These are phyloP conservation scores for Entophlyctis helioformis DNA, from an alignment of 192 early-diverging fungal species.

Conservation along the genomic window DNA sequence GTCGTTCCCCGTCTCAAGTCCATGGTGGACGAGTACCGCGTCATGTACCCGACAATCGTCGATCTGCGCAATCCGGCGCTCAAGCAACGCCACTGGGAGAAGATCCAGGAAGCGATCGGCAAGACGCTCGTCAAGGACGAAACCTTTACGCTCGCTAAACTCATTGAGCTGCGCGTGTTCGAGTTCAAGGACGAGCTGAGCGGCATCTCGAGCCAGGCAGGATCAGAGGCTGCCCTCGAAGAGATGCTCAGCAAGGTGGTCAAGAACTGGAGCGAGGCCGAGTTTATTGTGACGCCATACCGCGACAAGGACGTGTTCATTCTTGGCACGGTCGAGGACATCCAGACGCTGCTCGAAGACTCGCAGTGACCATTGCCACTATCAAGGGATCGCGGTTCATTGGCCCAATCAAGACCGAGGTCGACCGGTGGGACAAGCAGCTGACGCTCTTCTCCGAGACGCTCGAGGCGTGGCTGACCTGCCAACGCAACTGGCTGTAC, in stretches of 20 bases:
- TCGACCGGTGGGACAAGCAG: constrained; percentile 47
- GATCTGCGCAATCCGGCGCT: constrained; percentile 52
- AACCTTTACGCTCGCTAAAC: constrained; percentile 34
- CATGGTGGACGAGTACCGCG: constrained; percentile 41
- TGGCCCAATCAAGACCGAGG: constrained; percentile 47
- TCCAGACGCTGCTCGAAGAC: constrained; percentile 47
- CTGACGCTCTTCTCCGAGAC: constrained; percentile 45
- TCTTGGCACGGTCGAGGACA: constrained; percentile 45
- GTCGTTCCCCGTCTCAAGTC: constrained; percentile 46
- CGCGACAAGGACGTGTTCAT: constrained; percentile 56
- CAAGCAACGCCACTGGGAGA: constrained; percentile 48
- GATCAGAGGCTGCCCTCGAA: constrained; percentile 44
- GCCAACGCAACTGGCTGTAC: constrained; percentile 51
- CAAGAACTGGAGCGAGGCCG: constrained; percentile 43
- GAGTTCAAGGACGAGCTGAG: constrained; percentile 51
- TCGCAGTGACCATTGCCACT: constrained; percentile 47
- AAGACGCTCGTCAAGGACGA: constrained; percentile 38
- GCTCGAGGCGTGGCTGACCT: constrained; percentile 42
- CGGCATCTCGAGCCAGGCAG: constrained; percentile 40
- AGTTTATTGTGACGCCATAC: constrained; percentile 39
- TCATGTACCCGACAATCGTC: constrained; percentile 44
- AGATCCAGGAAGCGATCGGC: constrained; percentile 46
- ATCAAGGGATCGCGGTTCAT: constrained; percentile 46
- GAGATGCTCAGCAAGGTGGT: constrained; percentile 48
- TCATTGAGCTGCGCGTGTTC: constrained; percentile 39